phyloP scores from a whole-genome alignment of 768 basidiomycete species.

The Podaxis carcinomalis region DNA sequence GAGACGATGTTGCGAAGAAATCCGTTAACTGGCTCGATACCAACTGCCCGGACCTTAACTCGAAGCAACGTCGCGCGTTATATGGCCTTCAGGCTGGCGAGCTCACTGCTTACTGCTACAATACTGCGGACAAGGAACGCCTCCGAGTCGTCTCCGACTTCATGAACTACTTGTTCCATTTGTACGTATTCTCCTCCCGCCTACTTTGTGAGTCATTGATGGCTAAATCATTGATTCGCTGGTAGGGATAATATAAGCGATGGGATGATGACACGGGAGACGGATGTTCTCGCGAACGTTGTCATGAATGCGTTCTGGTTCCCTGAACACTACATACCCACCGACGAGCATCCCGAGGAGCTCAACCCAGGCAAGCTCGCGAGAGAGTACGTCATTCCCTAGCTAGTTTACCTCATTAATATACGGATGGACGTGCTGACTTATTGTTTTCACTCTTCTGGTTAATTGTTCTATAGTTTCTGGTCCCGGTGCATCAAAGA shows the following conservation, averaged over 20 bases:
- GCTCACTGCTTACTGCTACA: slow-evolving; percentile 63
- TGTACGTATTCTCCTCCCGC: slow-evolving; percentile 30
- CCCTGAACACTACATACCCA: slow-evolving; percentile 47
- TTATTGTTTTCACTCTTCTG: neutral
- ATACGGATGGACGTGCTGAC: slow-evolving; percentile 1
- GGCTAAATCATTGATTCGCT: slow-evolving; percentile 7
- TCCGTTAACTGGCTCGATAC: slow-evolving; percentile 48
- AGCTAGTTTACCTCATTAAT: neutral
- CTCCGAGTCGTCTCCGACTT: slow-evolving; percentile 67
- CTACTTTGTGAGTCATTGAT: slow-evolving; percentile 12
- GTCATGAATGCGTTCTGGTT: slow-evolving; percentile 72
- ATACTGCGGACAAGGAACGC: slow-evolving; percentile 47
- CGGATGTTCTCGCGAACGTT: slow-evolving; percentile 51
- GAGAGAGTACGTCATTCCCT: slow-evolving; percentile 48
- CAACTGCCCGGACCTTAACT: slow-evolving; percentile 40
- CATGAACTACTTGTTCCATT: slow-evolving; percentile 56
- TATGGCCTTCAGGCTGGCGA: slow-evolving; percentile 61
- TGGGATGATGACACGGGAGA: slow-evolving; percentile 66
- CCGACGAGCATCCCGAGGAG: slow-evolving; percentile 39
- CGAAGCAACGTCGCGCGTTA: slow-evolving; percentile 42
- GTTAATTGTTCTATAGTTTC: slow-evolving; percentile 38
- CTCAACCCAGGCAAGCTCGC: slow-evolving; percentile 60
- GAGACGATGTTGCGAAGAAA: slow-evolving; percentile 41
- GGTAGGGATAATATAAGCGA: slow-evolving; percentile 71
- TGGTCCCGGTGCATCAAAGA: slow-evolving; percentile 60